Percentiles rank a stretch among this genome's conserved stretches.
Evolutionary conservation across 495 filamentous ascomycete genomes (phyloP).

Genomic region (Penicillium flavigenum): DNA sequence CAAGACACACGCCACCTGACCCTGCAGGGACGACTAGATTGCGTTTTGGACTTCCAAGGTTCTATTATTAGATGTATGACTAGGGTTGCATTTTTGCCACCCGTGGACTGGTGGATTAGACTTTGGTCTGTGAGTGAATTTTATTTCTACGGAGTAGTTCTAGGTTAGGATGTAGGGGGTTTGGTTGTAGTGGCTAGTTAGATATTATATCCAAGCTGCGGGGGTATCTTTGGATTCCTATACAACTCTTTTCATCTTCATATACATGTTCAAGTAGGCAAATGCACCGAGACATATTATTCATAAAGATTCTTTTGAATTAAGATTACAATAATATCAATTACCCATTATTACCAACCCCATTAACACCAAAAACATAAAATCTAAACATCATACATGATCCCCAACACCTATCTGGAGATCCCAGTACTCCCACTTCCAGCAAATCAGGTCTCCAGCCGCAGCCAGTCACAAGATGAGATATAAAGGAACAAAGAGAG

Average conservation of each 20-base stretch:
- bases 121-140: constrained; percentile 8
- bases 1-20: neutral
- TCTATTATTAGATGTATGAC: constrained; percentile 11
- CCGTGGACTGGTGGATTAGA: neutral
- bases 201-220: too few species aligned
- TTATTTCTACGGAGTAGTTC: neutral
- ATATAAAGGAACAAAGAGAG: neutral
- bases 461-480: neutral
- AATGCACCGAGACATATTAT: too few species aligned
- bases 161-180: neutral
- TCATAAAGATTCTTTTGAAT: constrained; percentile 9
- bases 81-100: constrained; percentile 1
- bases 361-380: constrained; percentile 6
- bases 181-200: neutral
- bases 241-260: too few species aligned
- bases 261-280: too few species aligned
- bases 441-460: neutral
- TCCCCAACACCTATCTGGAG: constrained; percentile 17
- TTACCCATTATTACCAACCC: constrained; percentile 11
- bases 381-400: constrained; percentile 11
- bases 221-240: too few species aligned
- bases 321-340: constrained; percentile 22
- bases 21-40: neutral
- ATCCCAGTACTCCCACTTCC: neutral
- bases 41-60: too few species aligned